Conservation (phyloP, 139 green algal genomes). For the Auxenochlorella protothecoides region DNA sequence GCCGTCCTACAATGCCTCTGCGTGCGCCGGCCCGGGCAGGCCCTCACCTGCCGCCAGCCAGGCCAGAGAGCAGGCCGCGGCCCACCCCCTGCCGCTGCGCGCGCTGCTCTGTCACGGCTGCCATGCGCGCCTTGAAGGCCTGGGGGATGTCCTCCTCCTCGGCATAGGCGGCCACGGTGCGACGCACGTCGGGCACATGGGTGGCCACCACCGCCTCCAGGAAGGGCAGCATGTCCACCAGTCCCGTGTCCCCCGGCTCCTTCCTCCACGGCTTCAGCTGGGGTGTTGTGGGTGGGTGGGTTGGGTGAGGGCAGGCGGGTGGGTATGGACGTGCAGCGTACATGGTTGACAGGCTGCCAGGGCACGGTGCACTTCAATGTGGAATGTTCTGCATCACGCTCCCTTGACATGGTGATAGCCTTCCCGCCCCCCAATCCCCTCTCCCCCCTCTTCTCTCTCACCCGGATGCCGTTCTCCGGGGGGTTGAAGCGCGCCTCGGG, state of each 20-base stretch:
- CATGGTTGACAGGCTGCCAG: neutral
- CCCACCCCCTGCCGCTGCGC: neutral
- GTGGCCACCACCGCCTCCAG: constrained; percentile 43
- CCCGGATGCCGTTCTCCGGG: constrained; percentile 83
- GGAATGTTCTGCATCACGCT: neutral
- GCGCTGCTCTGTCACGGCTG: constrained; percentile 13
- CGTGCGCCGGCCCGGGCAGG: too few relatives aligned
- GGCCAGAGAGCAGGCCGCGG: neutral
- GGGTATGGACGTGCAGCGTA: neutral
- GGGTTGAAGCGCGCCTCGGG: constrained; percentile 55
- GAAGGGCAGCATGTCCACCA: constrained; percentile 87
- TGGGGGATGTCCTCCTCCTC: constrained; percentile 72
- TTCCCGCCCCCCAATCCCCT: neutral
- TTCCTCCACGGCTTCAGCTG: constrained; percentile 55
- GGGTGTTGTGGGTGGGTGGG: neutral
- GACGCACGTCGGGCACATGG: constrained; percentile 50
- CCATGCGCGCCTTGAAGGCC: constrained; percentile 59
- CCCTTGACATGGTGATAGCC: neutral
- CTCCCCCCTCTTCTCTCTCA: neutral
- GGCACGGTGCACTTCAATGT: neutral
- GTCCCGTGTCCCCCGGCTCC: constrained; percentile 52
- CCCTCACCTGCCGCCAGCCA: neutral
- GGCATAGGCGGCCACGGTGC: constrained; percentile 57
- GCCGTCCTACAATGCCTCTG: too few relatives aligned
- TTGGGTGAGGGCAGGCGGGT: neutral